Conservation (phyloP, 108 stramenopile species). For the Phaeodactylum tricornutum region DNA sequence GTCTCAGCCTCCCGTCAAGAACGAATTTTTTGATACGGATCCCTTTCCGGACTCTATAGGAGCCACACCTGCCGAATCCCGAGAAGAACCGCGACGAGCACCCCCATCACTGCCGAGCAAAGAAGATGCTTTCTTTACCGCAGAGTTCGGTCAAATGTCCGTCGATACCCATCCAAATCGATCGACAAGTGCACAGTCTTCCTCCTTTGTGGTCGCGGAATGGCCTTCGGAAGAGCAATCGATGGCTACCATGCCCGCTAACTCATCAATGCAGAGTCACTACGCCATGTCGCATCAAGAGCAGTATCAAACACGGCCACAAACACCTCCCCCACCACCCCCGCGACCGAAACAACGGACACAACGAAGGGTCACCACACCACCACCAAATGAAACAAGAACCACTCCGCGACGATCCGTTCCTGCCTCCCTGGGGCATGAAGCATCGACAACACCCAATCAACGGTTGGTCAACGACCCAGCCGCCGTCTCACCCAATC, state of each 20-base stretch:
- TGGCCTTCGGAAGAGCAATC: background rate
- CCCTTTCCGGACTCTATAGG: no score
- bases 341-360: background rate
- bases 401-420: background rate
- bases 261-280: constrained; percentile 30
- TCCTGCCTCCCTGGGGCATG: background rate
- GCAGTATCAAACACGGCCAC: constrained; percentile 4
- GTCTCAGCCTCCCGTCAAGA: background rate
- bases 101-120: background rate
- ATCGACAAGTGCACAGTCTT: background rate
- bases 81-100: background rate
- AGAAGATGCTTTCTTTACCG: background rate
- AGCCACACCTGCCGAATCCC: background rate
- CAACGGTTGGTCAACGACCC: background rate
- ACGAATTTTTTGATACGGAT: no score
- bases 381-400: background rate
- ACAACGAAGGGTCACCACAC: background rate
- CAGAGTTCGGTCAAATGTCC: background rate
- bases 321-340: background rate
- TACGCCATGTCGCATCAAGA: constrained; percentile 1
- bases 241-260: constrained; percentile 28
- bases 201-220: background rate
- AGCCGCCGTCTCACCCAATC: background rate
- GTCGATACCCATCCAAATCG: constrained; percentile 1
- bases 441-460: background rate